Conservation (phyloP, 2,329 filamentous ascomycete species). For the Berkeleyomyces basicola region DNA sequence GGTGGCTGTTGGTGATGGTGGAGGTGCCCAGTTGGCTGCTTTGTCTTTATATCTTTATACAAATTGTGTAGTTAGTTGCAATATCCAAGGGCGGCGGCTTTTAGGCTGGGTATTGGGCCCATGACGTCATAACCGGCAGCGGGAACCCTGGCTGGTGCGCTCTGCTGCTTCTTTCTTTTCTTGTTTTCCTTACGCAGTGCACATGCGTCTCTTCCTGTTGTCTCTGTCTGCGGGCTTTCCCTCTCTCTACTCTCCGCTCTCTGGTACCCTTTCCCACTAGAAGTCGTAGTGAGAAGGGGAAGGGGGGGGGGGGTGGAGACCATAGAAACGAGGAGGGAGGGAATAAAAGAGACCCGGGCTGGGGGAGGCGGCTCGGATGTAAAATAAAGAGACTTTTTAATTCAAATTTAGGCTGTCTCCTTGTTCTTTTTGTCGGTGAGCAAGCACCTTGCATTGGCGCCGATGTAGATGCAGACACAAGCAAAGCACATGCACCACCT, state of each 20-base stretch:
- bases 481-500: neutral
- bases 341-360: neutral
- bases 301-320: neutral
- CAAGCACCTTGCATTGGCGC: neutral
- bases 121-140: constrained; percentile 1
- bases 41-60: too few relatives aligned
- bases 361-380: neutral
- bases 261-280: neutral
- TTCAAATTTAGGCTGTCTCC: neutral
- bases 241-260: neutral
- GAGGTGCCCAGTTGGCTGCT: too few relatives aligned
- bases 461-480: neutral
- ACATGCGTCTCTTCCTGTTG: neutral
- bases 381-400: neutral
- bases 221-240: neutral
- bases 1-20: neutral
- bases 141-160: neutral
- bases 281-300: neutral
- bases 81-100: too few relatives aligned
- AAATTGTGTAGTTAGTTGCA: too few relatives aligned
- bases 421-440: neutral
- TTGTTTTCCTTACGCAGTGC: neutral
- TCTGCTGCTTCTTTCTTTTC: neutral
- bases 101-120: neutral
- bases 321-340: neutral